phyloP scores from a whole-genome alignment of 805 yeast species.

The Yarrowia sp. region DNA sequence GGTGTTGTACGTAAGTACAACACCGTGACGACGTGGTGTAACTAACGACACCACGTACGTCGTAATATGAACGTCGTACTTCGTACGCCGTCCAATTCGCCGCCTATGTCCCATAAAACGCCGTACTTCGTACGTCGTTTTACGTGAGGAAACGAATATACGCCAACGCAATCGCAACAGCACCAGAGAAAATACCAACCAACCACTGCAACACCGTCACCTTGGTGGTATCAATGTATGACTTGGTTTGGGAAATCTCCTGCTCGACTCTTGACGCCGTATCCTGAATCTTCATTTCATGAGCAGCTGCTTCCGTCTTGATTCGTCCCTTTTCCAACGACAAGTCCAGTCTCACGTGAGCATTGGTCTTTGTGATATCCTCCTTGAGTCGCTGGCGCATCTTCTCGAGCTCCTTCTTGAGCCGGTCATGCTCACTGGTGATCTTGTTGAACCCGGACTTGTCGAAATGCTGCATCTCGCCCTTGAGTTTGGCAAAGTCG shows the following conservation, averaged over 20 bases:
- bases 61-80: no score
- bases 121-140: background rate
- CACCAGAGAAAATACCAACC: constrained; percentile 97
- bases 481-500: constrained; percentile 90
- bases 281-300: constrained; percentile 90
- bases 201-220: constrained; percentile 98
- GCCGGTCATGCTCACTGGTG: constrained; percentile 81
- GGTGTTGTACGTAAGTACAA: no score
- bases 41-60: no score
- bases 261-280: constrained; percentile 94
- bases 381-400: constrained; percentile 81
- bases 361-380: constrained; percentile 85
- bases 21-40: no score
- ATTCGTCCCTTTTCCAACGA: constrained; percentile 93
- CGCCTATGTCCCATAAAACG: no score
- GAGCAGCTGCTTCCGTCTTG: constrained; percentile 88
- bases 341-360: constrained; percentile 85
- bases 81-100: no score
- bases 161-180: constrained; percentile 89
- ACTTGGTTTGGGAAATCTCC: constrained; percentile 90
- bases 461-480: constrained; percentile 86
- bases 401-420: constrained; percentile 81
- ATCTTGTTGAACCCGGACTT: constrained; percentile 77
- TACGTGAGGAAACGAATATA: constrained; percentile 78
- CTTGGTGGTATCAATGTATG: constrained; percentile 92